Evolutionary conservation across 805 yeast genomes (phyloP).

Genomic region (Kurtzmaniella fragi): DNA sequence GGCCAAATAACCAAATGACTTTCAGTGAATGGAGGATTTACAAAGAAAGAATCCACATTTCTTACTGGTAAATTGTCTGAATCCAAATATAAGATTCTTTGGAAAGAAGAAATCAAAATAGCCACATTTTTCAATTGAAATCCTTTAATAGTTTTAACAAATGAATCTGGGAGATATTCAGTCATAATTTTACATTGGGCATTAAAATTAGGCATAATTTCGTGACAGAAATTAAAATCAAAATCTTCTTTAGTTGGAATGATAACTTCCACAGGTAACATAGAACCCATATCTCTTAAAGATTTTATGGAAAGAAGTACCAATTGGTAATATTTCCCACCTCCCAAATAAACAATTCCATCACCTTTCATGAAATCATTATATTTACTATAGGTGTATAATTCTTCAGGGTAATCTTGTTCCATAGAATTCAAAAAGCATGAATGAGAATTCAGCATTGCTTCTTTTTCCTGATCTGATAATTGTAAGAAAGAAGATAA

Average conservation of each 20-base stretch:
- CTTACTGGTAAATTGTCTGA: conserved; percentile 34
- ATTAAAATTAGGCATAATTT: conserved; percentile 26
- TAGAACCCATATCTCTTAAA: conserved; percentile 27
- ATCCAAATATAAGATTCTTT: conserved; percentile 30
- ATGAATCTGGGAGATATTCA: conserved; percentile 29
- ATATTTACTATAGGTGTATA: conserved; percentile 14
- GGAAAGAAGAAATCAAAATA: conserved; percentile 29
- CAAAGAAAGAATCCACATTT: conserved; percentile 33
- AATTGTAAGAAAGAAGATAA: conserved; percentile 17
- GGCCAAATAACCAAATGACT: conserved; percentile 34
- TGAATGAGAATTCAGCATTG: conserved; percentile 17
- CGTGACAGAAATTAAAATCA: conserved; percentile 29
- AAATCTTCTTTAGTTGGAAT: conserved; percentile 27
- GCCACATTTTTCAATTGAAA: conserved; percentile 35
- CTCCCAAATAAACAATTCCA: conserved; percentile 38
- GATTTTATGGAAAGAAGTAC: conserved; percentile 29
- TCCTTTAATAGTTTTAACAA: conserved; percentile 19
- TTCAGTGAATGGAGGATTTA: conserved; percentile 25
- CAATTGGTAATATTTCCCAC: conserved; percentile 29
- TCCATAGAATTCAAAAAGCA: conserved; percentile 18
- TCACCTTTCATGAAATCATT: conserved; percentile 30
- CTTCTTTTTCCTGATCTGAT: conserved; percentile 13
- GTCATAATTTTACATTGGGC: conserved; percentile 43
- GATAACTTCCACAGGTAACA: conserved; percentile 33
- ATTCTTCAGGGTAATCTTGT: conserved; percentile 15